Evolutionary conservation across 257 asterid genomes (phyloP).

Genomic region (Gentiana straminea): DNA sequence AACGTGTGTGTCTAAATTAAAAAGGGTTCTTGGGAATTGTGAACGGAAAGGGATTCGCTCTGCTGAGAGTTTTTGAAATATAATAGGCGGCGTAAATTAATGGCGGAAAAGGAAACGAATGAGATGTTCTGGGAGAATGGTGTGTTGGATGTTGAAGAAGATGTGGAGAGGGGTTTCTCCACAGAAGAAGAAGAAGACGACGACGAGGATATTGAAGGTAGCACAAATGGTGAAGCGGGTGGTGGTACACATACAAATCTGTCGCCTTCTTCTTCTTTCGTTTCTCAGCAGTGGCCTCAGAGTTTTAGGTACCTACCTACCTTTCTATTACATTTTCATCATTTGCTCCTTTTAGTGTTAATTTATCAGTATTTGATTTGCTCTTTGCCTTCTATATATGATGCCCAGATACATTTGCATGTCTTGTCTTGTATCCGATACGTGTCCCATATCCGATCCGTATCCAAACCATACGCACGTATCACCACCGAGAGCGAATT

Average conservation of each 20-base stretch:
- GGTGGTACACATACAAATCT: constrained; percentile 10
- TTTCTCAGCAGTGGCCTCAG: constrained; percentile 88
- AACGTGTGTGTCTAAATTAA: too few species aligned
- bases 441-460: too few species aligned
- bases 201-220: constrained; percentile 23
- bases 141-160: constrained; percentile 14
- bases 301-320: constrained; percentile 49
- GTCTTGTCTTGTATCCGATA: too few species aligned
- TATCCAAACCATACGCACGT: too few species aligned
- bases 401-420: too few species aligned
- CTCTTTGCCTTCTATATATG: too few species aligned
- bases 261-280: constrained; percentile 33
- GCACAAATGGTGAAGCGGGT: constrained; percentile 25
- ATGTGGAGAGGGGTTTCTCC: too few species aligned
- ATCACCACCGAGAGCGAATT: too few species aligned
- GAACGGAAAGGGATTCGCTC: too few species aligned
- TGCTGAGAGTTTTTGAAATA: too few species aligned
- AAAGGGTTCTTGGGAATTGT: too few species aligned
- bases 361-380: too few species aligned
- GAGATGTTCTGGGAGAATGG: constrained; percentile 18
- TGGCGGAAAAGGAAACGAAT: constrained; percentile 26
- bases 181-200: constrained; percentile 13
- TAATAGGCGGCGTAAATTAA: constrained; percentile 1
- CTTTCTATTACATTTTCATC: background rate
- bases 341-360: background rate